These are phyloP conservation scores for Pseudozyma thailandica DNA, from an alignment of 1,284 basidiomycete genomes.

Conservation along the genomic window DNA sequence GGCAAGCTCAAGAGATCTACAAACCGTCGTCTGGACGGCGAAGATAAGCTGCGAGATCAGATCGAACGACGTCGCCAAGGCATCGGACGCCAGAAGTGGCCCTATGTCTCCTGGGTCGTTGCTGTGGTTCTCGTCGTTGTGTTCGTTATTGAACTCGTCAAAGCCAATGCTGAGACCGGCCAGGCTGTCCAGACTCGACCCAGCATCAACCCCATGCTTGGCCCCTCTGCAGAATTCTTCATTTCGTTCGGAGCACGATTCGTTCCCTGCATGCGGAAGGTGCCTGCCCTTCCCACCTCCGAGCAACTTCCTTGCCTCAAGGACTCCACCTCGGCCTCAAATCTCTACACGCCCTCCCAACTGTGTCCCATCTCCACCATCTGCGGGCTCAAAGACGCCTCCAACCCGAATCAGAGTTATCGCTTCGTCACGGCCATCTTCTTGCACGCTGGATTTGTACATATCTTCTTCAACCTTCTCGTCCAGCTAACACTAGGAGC, in stretches of 20 bases:
- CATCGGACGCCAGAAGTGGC: constrained; percentile 81
- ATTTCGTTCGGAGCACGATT: constrained; percentile 90
- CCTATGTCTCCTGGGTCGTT: constrained; percentile 74
- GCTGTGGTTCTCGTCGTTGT: constrained; percentile 73
- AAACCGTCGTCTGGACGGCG: constrained; percentile 10
- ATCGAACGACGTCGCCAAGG: constrained; percentile 74
- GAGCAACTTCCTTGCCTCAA: constrained; percentile 73
- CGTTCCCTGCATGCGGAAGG: constrained; percentile 83
- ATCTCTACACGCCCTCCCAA: constrained; percentile 63
- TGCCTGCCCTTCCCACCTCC: constrained; percentile 67
- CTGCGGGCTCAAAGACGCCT: constrained; percentile 78
- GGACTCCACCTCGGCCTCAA: constrained; percentile 70
- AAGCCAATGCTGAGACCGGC: constrained; percentile 61
- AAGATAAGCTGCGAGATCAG: constrained; percentile 57
- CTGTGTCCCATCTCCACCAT: constrained; percentile 82
- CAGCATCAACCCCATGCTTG: constrained; percentile 88
- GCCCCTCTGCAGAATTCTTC: constrained; percentile 83
- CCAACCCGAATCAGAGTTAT: constrained; percentile 84
- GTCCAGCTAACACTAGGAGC: constrained; percentile 83
- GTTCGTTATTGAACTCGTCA: constrained; percentile 64
- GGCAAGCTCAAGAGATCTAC: constrained; percentile 29
- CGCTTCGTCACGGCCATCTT: constrained; percentile 76
- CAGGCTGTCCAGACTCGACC: constrained; percentile 72
- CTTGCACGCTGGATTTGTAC: constrained; percentile 89
- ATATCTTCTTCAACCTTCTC: constrained; percentile 84